A percentile compares a stretch with the other conserved stretches of the same genome.
Evolutionary conservation across 768 basidiomycete species (phyloP).

Genomic region (Lentinula guzmanii): DNA sequence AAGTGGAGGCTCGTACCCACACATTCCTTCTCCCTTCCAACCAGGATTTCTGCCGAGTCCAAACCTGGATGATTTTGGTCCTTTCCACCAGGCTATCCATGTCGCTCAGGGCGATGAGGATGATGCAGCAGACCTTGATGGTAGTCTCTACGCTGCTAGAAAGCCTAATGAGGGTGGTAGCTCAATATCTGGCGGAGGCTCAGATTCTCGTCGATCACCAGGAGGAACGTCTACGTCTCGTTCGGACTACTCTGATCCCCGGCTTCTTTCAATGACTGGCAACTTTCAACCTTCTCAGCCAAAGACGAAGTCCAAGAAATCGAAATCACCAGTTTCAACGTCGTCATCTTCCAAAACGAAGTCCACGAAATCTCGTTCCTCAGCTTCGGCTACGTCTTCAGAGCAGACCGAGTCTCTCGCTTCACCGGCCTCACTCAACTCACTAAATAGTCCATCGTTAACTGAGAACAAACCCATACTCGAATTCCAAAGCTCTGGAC

Average conservation of each 20-base stretch:
- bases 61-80: conserved; percentile 3
- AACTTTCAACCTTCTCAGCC: conserved; percentile 9
- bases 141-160: conserved; percentile 38
- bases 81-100: conserved; percentile 1
- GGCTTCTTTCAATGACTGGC: conserved; percentile 18
- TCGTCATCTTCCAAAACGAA: conserved; percentile 15
- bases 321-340: conserved; percentile 1
- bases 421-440: conserved; percentile 14
- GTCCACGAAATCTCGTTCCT: conserved; percentile 18
- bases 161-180: conserved; percentile 20
- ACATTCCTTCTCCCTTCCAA: conserved; percentile 14
- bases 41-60: conserved; percentile 12
- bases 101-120: conserved; percentile 34
- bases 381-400: conserved; percentile 18
- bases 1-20: conserved; percentile 25
- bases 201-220: conserved; percentile 59
- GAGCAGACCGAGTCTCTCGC: conserved; percentile 11
- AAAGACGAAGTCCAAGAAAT: neutral
- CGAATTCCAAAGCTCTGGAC: neutral
- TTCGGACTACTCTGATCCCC: conserved; percentile 28
- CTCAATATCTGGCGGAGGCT: conserved; percentile 32
- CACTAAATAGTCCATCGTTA: conserved; percentile 14
- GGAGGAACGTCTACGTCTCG: conserved; percentile 24
- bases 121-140: conserved; percentile 55
- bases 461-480: neutral